Evolutionary conservation across 164 flowering plant species (phyloP).

Genomic region (Magnolia changhungtana): DNA sequence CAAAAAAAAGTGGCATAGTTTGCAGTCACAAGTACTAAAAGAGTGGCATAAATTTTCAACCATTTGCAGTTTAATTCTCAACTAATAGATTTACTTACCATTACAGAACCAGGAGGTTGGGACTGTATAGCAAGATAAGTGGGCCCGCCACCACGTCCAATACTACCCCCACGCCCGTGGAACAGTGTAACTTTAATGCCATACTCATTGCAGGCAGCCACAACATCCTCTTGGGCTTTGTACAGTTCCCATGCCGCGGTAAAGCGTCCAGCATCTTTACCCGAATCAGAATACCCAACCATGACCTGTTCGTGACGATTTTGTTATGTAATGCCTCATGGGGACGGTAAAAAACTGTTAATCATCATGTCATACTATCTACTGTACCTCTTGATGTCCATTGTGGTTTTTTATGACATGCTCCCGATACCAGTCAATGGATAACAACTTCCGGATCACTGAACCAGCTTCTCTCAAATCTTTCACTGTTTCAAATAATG

Average conservation of each 20-base stretch:
- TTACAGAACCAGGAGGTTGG: constrained; percentile 96
- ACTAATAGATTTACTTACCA: constrained; percentile 40
- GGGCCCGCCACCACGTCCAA: constrained; percentile 98
- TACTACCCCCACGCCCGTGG: constrained; percentile 98
- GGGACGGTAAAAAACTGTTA: neutral
- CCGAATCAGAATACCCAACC: constrained; percentile 98
- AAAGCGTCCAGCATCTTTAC: constrained; percentile 94
- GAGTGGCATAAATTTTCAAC: too few species aligned
- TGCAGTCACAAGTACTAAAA: too few species aligned
- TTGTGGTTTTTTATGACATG: constrained; percentile 76
- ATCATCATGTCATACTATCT: neutral
- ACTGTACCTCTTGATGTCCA: constrained; percentile 86
- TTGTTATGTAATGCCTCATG: constrained; percentile 7
- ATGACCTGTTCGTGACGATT: constrained; percentile 58
- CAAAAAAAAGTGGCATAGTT: too few species aligned
- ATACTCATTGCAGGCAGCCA: constrained; percentile 86
- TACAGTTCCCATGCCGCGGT: constrained; percentile 98
- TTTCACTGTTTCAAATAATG: constrained; percentile 91
- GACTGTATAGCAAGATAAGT: constrained; percentile 96
- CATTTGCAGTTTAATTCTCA: too few species aligned
- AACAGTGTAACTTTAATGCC: constrained; percentile 89
- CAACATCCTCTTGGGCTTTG: constrained; percentile 95
- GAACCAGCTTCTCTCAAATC: constrained; percentile 90
- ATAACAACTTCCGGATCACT: constrained; percentile 77
- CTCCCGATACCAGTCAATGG: constrained; percentile 88